A percentile compares a stretch with the other conserved stretches of the same genome.
Evolutionary conservation across 2,329 filamentous ascomycete species (phyloP).

Genomic region (Macroventuria anomochaeta): DNA sequence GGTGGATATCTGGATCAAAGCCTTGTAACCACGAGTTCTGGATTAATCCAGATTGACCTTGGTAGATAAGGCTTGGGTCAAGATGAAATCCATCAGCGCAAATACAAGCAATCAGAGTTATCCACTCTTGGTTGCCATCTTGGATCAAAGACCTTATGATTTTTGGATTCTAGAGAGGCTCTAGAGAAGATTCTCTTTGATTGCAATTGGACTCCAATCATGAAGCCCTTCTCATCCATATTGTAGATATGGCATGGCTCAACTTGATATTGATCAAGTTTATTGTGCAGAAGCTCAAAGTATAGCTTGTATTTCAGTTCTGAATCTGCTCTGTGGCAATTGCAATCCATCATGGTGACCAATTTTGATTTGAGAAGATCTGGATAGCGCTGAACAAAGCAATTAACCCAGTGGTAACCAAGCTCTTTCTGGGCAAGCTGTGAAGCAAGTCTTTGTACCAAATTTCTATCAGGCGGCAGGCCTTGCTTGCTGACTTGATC

Average conservation of each 20-base stretch:
- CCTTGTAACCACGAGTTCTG: too few relatives aligned
- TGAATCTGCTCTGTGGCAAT: conserved; percentile 12
- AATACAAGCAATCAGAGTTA: too few relatives aligned
- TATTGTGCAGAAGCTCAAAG: conserved; percentile 19
- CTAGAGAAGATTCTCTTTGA: too few relatives aligned
- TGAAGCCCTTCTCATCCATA: too few relatives aligned
- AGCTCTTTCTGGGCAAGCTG: conserved; percentile 19
- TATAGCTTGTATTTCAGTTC: conserved; percentile 20
- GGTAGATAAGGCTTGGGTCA: neutral
- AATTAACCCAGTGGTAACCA: too few relatives aligned
- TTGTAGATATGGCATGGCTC: neutral
- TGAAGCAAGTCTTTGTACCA: conserved; percentile 21
- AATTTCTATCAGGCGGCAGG: conserved; percentile 22
- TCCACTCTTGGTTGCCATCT: too few relatives aligned
- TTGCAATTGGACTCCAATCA: too few relatives aligned
- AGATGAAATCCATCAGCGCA: neutral
- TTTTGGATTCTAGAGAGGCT: too few relatives aligned
- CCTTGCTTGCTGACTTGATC: conserved; percentile 13
- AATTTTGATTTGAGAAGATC: conserved; percentile 13
- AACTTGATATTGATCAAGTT: neutral
- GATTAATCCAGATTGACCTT: too few relatives aligned
- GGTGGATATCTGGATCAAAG: neutral
- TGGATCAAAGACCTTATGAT: too few relatives aligned
- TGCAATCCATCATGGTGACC: neutral
- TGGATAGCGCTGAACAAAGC: conserved; percentile 13